Base-by-base conservation (phyloP, 495 filamentous ascomycete species). In the Staphylotrichum longicolle region DNA sequence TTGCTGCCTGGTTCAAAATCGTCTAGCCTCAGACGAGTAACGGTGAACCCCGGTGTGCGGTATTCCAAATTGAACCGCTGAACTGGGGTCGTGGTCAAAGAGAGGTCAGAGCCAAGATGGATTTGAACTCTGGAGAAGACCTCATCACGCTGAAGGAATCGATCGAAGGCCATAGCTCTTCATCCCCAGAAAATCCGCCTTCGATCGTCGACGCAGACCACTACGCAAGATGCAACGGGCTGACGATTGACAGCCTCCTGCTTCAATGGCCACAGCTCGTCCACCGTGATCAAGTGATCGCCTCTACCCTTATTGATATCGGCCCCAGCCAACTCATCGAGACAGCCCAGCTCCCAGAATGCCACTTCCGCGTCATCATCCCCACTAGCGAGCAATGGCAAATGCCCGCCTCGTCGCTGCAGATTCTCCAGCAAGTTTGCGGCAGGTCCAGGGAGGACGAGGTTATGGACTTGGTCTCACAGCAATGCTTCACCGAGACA, bases 201-300 rank as follows among this genome's bases (percentile, higher is more conserved):
- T 65, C 56, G 4, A 34, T 33, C 53, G 52, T 59, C 40, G 58
- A 63, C 5, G 67, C 62, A 14, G 72, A 72, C 45, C 68, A 77
- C 37, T 83, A 83, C 59, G 80, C 79, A 8, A 70, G 75, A 40
- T 39, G 39, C 35, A 74, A 77, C 45, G 68, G 72, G 20, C 53
- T 83, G 10, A 73, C 77, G 0, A 52, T 72, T 20, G 70, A 81
- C 60, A 67, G 64, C 33, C 54, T 60, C 8, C 5, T 51, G 3
- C 44, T 68, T 30, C 56, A 63, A 27, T 71, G 64, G 66, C 49
- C 53, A 10, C 46, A 27, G 1, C 27, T 64, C 12, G 32, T 69
- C 14, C 45, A 64, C 12, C 9, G 51, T 15, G 63, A 63, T 40
- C 27, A 8, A n/a, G 51, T 56, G 44, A 63, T 70, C 27, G 49